Conservation (phyloP, 805 yeast species). For the Ogataea philodendri region DNA sequence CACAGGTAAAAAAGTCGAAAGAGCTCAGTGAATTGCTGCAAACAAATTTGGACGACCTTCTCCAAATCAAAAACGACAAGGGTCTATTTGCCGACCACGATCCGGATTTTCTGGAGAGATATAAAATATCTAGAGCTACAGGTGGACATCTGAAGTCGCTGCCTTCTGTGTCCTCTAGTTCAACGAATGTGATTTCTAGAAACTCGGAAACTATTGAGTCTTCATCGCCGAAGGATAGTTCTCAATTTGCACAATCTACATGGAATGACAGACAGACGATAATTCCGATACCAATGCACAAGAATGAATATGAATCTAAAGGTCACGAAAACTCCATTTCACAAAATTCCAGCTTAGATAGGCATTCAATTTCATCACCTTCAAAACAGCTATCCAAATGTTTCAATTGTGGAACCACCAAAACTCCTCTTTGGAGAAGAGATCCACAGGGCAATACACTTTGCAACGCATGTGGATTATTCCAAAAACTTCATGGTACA, state of each 20-base stretch:
- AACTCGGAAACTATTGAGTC: neutral
- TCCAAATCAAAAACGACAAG: slow-evolving; percentile 28
- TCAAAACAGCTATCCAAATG: slow-evolving; percentile 39
- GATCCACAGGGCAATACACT: slow-evolving; percentile 58
- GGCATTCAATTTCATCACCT: slow-evolving; percentile 3
- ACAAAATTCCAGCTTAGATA: too few species aligned
- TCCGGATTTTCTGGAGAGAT: slow-evolving; percentile 23
- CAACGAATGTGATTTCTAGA: slow-evolving; percentile 22
- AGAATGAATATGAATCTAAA: too few species aligned
- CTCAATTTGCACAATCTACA: neutral
- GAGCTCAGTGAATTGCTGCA: slow-evolving; percentile 13
- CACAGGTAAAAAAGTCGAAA: slow-evolving; percentile 6
- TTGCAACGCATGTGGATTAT: slow-evolving; percentile 65
- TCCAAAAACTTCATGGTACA: slow-evolving; percentile 59
- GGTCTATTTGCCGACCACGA: slow-evolving; percentile 23
- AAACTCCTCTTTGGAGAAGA: slow-evolving; percentile 63
- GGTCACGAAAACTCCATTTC: too few species aligned
- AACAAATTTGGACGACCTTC: slow-evolving; percentile 26
- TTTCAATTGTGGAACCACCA: slow-evolving; percentile 55
- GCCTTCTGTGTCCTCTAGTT: slow-evolving; percentile 26
- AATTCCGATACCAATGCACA: too few species aligned
- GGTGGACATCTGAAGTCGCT: slow-evolving; percentile 20
- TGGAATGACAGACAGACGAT: too few species aligned
- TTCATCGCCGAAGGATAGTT: neutral
- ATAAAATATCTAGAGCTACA: slow-evolving; percentile 16